Base-by-base conservation (phyloP, 192 early-diverging fungal species). In the Gamsiella multidivaricata region DNA sequence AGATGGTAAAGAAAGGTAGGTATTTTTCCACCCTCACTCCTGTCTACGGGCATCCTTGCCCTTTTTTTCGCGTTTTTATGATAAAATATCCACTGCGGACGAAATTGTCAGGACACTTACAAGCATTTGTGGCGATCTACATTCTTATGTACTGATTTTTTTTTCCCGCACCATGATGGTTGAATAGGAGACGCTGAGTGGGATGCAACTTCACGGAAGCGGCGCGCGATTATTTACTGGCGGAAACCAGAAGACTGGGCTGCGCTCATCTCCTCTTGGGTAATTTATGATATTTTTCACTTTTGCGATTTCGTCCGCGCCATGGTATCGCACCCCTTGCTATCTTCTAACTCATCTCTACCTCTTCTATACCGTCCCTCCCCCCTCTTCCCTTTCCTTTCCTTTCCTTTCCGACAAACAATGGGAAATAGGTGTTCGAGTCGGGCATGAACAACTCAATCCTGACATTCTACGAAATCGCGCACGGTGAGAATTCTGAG, bases 201-300 rank as follows among this genome's bases (percentile, higher is more conserved):
- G 87, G 85, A 81, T 55, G 36, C 71, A 36, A 79, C 70, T 18
- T 64, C 69, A n/a, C 66, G 70, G 25, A 90, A 88, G 52, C 57
- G 65, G 15, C 61, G 82, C 5, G 94, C 91, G 20, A 79, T 94
- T 29, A 83, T 98, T 6, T 91, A 90, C 61, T 97, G 95, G 95
- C 86, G 90, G 61, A 94, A 90, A 74, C 94, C 94, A 9, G 94
- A 96, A 50, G 93, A 94, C 54, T 98, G 96, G 96, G 95, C 94
- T 2, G 58, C 78, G 14, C 69, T 92, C 66, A 87, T 98, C 14
- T 89, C 91, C 57, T 83, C 89, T 51, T 98, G 95, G 94, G 96
- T 94, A 64, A 69, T n/a, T n/a, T n/a, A n/a, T n/a, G n/a, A n/a
- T n/a, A n/a, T n/a, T n/a, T n/a, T n/a, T n/a, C n/a, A n/a, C n/a